A percentile compares a stretch with the other conserved stretches of the same genome.
These are phyloP conservation scores for Entomortierella parvispora DNA, from an alignment of 192 early-diverging fungal species.

Conservation along the genomic window DNA sequence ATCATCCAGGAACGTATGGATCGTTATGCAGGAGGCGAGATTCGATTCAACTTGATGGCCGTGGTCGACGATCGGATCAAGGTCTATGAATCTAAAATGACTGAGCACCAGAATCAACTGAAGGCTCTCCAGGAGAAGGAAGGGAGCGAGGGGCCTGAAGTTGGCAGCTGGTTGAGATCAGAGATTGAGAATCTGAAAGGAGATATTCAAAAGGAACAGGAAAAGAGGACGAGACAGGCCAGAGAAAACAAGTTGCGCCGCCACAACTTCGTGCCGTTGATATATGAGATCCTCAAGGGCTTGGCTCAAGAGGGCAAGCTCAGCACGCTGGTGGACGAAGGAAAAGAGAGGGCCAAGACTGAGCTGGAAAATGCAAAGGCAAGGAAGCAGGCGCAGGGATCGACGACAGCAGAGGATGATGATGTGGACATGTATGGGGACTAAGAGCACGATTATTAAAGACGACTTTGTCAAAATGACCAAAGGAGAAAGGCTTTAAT, in stretches of 20 bases:
- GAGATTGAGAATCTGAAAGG: constrained; percentile 62
- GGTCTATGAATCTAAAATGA: constrained; percentile 60
- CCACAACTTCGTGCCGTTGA: constrained; percentile 83
- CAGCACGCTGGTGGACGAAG: constrained; percentile 58
- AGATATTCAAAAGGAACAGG: constrained; percentile 67
- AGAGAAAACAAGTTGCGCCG: constrained; percentile 76
- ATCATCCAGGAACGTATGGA: constrained; percentile 79
- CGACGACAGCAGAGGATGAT: not conserved
- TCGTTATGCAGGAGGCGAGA: constrained; percentile 66
- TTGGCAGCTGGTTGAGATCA: constrained; percentile 56
- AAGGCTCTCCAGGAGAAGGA: constrained; percentile 54
- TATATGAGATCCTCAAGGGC: constrained; percentile 71
- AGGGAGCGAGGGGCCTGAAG: constrained; percentile 32
- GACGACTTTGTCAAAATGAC: too few species aligned
- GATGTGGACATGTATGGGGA: constrained; percentile 32
- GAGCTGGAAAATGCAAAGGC: constrained; percentile 39
- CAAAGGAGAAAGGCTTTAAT: too few species aligned
- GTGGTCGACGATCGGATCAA: constrained; percentile 74
- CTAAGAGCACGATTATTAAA: too few species aligned
- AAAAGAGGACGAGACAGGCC: constrained; percentile 57
- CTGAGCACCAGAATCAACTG: constrained; percentile 59
- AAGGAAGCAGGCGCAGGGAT: constrained; percentile 24
- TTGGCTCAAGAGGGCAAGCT: constrained; percentile 67
- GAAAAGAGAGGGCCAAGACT: constrained; percentile 54
- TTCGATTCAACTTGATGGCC: constrained; percentile 85